Conservation (phyloP, 179 eudicot genomes). For the Spergularia azorica region DNA sequence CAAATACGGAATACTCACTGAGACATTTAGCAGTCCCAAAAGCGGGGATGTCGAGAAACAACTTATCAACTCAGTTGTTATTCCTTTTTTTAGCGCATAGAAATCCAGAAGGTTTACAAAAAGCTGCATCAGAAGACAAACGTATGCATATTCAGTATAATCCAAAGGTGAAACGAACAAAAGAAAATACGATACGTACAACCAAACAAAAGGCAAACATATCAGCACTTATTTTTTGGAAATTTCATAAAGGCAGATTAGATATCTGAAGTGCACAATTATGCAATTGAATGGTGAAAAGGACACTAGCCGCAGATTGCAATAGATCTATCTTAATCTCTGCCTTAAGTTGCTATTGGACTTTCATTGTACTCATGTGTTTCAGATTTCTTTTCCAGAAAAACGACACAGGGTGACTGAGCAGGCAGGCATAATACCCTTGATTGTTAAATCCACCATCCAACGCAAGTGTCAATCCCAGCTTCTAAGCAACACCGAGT, state of each 20-base stretch:
- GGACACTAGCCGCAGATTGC: no score
- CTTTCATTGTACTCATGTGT: background rate
- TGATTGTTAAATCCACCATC: background rate
- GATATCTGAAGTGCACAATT: no score
- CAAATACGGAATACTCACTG: slow-evolving; percentile 54
- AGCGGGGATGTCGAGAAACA: slow-evolving; percentile 45
- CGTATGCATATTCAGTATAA: background rate
- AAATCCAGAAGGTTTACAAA: slow-evolving; percentile 53
- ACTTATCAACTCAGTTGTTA: slow-evolving; percentile 33
- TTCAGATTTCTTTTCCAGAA: background rate
- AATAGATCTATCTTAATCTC: no score
- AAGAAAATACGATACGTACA: background rate
- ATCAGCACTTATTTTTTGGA: no score
- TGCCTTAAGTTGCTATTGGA: background rate
- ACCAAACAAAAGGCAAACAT: background rate
- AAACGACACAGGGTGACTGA: background rate
- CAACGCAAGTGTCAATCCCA: background rate
- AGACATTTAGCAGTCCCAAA: slow-evolving; percentile 69
- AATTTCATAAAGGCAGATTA: no score
- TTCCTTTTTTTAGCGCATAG: slow-evolving; percentile 29
- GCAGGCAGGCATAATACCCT: slow-evolving; percentile 6
- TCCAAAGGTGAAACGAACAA: background rate
- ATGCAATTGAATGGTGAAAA: no score
- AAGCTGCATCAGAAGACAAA: slow-evolving; percentile 43
- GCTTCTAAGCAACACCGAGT: background rate